Conservation (phyloP, 148 eudicot species). For the Tetragonia tetragonoides region DNA sequence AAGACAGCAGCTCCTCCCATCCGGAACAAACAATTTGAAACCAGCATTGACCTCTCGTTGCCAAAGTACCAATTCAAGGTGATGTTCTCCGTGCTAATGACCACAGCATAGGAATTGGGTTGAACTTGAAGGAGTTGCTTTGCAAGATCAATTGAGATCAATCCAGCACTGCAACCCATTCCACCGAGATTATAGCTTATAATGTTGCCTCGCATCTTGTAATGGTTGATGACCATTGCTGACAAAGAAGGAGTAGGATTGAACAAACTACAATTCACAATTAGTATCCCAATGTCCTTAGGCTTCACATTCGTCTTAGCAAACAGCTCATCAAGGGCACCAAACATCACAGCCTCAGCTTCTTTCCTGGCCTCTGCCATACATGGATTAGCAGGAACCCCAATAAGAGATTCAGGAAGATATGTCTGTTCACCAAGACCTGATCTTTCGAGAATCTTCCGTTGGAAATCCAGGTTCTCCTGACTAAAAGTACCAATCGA, state of each 20-base stretch:
- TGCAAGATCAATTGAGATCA: conserved; percentile 52
- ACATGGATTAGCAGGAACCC: conserved; percentile 48
- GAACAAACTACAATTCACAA: conserved; percentile 53
- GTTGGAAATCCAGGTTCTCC: conserved; percentile 42
- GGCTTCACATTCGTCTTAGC: conserved; percentile 48
- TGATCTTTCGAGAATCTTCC: conserved; percentile 51
- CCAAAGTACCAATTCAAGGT: conserved; percentile 54
- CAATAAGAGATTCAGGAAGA: conserved; percentile 44
- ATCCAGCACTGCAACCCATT: conserved; percentile 55
- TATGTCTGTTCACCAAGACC: conserved; percentile 54
- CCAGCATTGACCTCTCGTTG: conserved; percentile 48
- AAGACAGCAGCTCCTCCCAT: conserved; percentile 50
- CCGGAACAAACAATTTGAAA: conserved; percentile 47
- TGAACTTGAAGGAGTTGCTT: conserved; percentile 48
- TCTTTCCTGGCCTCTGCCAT: conserved; percentile 57
- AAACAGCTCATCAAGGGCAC: conserved; percentile 54
- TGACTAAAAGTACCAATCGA: conserved; percentile 36
- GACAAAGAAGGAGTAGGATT: conserved; percentile 52
- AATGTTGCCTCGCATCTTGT: conserved; percentile 48
- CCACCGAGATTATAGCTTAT: conserved; percentile 51
- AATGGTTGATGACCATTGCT: conserved; percentile 45
- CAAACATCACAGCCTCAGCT: conserved; percentile 54
- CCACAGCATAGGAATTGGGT: conserved; percentile 47
- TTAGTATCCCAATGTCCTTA: conserved; percentile 48
- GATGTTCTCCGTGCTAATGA: conserved; percentile 47